Evolutionary conservation across 495 filamentous ascomycete species (phyloP), one percentile per base, ranked within the genome.

Genomic region (Cercophora scortea): DNA sequence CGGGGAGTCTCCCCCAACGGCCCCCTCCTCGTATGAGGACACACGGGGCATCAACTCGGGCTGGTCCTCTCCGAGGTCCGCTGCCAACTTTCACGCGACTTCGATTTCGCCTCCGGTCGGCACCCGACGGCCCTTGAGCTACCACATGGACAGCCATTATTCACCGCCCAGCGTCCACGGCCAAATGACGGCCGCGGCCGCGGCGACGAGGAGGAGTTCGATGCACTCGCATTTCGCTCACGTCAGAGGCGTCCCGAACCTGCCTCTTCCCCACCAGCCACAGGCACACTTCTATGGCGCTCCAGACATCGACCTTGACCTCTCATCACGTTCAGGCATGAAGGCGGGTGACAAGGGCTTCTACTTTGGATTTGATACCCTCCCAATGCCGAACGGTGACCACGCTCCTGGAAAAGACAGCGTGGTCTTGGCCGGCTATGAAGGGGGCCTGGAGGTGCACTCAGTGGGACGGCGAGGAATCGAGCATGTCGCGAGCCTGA

Each of bases 221-320:
- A 79, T 84, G 77, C 80, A 82, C 54, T 81, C 81, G 4, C 78
- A 78, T 18, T 74, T 72, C 49, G 66, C 72, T 10, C 63, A 72
- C 11, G 66, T 65, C 8, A 68, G 73, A 33, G 63, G 70, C 42
- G 65, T 62, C 13, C 69, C 71, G 15, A 76, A 83, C 49, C 83
- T 83, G n/a, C 88, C 89, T 34, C 79, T 85, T 16, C 89, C 89
- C 7, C 89, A 94, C 68, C 79, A 89, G 48, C 83, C 86, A 0
- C 90, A 94, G 67, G 72, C 88, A 8, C 85, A 90, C 55, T 79
- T 79, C 56, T 79, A 76, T 58, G 81, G 79, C 32, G 83, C 82
- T 47, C 77, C 81, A 53, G 81, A 87, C 57, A 79, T 90, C 59
- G 78, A 90, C 59, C 74, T 86, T 58, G 77, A 85, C 59, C 72